Conservation (phyloP, 331 rosid species). For the Acacia concinna region DNA sequence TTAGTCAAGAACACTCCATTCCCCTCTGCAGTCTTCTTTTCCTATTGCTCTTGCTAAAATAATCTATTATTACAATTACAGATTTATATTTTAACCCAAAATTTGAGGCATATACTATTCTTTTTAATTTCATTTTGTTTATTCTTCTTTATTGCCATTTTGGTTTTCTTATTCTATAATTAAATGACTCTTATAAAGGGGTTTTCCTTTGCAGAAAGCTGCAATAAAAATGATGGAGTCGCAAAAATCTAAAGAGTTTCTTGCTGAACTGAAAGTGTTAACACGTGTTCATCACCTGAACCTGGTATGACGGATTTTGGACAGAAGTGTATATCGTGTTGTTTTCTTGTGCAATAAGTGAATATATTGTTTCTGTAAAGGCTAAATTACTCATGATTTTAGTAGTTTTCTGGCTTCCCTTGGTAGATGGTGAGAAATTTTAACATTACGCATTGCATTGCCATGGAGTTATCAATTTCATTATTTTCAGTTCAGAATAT, state of each 20-base stretch:
- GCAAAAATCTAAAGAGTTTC: conserved; percentile 85
- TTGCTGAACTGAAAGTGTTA: conserved; percentile 85
- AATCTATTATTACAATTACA: not conserved
- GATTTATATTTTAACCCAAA: not conserved
- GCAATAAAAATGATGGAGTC: conserved; percentile 98
- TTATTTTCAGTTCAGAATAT: not conserved
- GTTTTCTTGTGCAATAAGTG: not conserved
- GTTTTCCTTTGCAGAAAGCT: conserved; percentile 64
- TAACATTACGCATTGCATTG: not conserved
- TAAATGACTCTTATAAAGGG: conserved; percentile 8
- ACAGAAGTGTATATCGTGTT: not conserved
- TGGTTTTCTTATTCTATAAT: not conserved
- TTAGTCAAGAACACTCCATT: not conserved
- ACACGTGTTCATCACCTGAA: conserved; percentile 95
- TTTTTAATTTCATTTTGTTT: not conserved
- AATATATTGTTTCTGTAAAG: not conserved
- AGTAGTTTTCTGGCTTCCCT: not conserved
- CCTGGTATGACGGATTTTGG: conserved; percentile 54
- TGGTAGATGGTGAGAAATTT: not conserved
- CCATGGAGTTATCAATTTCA: not conserved
- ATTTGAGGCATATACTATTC: not conserved
- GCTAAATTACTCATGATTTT: not conserved
- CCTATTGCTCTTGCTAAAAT: not conserved
- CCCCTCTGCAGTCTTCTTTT: not conserved
- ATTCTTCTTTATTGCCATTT: not conserved